Conservation (phyloP, 2,329 filamentous ascomycete species). For the Cladophialophora carrionii region DNA sequence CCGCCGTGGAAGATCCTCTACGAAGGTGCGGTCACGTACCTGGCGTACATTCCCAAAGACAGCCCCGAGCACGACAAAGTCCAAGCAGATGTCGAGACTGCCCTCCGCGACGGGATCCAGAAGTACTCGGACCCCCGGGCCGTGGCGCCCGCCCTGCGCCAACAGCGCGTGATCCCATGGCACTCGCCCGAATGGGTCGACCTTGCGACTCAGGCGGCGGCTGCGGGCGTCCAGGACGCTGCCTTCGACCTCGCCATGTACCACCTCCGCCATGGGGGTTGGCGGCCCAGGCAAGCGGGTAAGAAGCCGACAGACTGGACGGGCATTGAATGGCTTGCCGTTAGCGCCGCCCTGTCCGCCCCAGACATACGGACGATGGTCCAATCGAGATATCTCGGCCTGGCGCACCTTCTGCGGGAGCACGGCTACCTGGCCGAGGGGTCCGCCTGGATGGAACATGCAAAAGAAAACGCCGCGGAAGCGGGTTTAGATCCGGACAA, state of each 20-base stretch:
- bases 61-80: slow-evolving; percentile 17
- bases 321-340: slow-evolving; percentile 30
- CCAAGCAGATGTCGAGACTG: slow-evolving; percentile 21
- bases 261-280: slow-evolving; percentile 32
- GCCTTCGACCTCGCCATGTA: slow-evolving; percentile 29
- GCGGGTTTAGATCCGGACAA: slow-evolving; percentile 16
- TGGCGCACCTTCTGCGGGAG: slow-evolving; percentile 25
- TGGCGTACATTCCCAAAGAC: slow-evolving; percentile 19
- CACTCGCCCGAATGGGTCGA: slow-evolving; percentile 27
- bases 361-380: slow-evolving; percentile 18
- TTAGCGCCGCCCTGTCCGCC: slow-evolving; percentile 25
- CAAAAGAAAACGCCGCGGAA: slow-evolving; percentile 17
- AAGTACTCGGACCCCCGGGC: slow-evolving; percentile 28
- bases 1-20: slow-evolving; percentile 26
- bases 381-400: slow-evolving; percentile 14
- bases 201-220: slow-evolving; percentile 26
- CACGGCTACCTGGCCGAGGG: slow-evolving; percentile 21
- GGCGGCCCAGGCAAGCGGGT: slow-evolving; percentile 14
- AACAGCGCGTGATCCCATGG: slow-evolving; percentile 15
- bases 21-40: slow-evolving; percentile 23
- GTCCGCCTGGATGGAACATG: slow-evolving; percentile 15
- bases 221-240: slow-evolving; percentile 21
- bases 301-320: slow-evolving; percentile 19
- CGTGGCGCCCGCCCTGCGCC: slow-evolving; percentile 17
- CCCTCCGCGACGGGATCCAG: slow-evolving; percentile 24